These are phyloP conservation scores for Acaromyces ingoldii DNA, from an alignment of 1,284 basidiomycete species.

Conservation along the genomic window DNA sequence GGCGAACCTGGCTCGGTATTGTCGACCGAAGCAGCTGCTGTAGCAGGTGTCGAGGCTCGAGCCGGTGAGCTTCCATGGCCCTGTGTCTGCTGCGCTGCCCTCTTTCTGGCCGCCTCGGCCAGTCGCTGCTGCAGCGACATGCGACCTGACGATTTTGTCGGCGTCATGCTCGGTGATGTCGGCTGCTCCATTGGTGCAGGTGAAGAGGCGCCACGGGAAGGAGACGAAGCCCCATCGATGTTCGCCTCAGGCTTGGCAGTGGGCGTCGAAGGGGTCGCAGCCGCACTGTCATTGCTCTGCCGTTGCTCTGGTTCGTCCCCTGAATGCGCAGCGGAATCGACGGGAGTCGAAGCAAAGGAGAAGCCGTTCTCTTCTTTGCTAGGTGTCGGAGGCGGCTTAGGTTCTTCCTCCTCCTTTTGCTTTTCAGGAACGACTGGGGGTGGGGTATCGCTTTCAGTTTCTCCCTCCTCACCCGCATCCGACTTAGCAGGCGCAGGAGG, in stretches of 20 bases:
- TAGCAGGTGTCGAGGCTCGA: not conserved
- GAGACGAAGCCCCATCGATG: not conserved
- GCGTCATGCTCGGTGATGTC: slow-evolving; percentile 12
- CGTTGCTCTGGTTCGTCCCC: too few species aligned
- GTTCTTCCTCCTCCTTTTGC: not conserved
- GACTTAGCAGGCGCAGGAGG: too few species aligned
- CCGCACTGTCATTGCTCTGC: not conserved
- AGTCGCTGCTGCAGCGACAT: slow-evolving; percentile 33
- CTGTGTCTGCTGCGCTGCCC: slow-evolving; percentile 12
- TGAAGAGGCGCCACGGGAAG: not conserved
- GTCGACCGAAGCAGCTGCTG: not conserved
- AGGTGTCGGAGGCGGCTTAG: not conserved
- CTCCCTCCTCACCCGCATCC: too few species aligned
- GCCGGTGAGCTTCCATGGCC: not conserved
- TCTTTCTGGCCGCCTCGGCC: slow-evolving; percentile 31
- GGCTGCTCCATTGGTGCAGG: not conserved
- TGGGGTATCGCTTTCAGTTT: too few species aligned
- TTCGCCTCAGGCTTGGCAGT: not conserved
- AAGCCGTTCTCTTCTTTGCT: not conserved
- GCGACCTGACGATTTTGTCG: slow-evolving; percentile 21
- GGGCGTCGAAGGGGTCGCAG: not conserved
- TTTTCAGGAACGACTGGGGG: too few species aligned
- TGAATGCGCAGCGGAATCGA: too few species aligned
- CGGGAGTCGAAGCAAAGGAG: not conserved
- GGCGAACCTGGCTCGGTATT: not conserved